phyloP scores from a whole-genome alignment of 257 asterid species.

The Plectranthus barbatus region DNA sequence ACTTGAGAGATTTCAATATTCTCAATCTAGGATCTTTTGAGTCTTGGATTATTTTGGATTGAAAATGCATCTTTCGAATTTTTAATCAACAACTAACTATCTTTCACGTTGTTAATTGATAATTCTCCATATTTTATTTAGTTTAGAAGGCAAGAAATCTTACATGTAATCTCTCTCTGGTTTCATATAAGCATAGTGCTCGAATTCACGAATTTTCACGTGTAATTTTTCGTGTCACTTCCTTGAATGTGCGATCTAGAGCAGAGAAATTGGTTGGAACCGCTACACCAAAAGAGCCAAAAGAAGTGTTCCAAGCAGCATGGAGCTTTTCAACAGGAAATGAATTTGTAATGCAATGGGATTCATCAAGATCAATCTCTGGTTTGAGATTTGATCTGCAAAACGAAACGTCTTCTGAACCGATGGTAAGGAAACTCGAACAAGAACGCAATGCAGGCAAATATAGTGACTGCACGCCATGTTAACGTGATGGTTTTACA shows the following conservation, averaged over 20 bases:
- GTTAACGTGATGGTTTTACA: constrained; percentile 12
- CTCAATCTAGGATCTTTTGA: no score
- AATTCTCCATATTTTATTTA: no score
- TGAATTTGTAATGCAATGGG: constrained; percentile 46
- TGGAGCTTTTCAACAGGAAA: constrained; percentile 77
- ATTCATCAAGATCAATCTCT: constrained; percentile 25
- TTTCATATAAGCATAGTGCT: background rate
- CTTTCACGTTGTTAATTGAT: no score
- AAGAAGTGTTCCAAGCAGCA: constrained; percentile 57
- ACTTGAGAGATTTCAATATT: no score
- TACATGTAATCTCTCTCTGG: background rate
- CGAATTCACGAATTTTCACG: background rate
- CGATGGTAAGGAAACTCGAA: constrained; percentile 28
- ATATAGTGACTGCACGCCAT: background rate
- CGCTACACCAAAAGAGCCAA: constrained; percentile 74
- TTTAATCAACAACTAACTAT: no score
- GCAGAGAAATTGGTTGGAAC: constrained; percentile 90
- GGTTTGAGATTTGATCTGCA: constrained; percentile 39
- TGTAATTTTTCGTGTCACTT: constrained; percentile 13
- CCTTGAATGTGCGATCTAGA: constrained; percentile 45
- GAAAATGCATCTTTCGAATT: no score
- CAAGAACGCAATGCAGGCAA: background rate
- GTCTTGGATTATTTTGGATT: no score
- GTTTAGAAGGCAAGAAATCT: background rate
- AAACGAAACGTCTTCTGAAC: constrained; percentile 25